Base-by-base conservation (phyloP, 768 basidiomycete genomes). In the button mushroom (Agaricus bisporus) region DNA sequence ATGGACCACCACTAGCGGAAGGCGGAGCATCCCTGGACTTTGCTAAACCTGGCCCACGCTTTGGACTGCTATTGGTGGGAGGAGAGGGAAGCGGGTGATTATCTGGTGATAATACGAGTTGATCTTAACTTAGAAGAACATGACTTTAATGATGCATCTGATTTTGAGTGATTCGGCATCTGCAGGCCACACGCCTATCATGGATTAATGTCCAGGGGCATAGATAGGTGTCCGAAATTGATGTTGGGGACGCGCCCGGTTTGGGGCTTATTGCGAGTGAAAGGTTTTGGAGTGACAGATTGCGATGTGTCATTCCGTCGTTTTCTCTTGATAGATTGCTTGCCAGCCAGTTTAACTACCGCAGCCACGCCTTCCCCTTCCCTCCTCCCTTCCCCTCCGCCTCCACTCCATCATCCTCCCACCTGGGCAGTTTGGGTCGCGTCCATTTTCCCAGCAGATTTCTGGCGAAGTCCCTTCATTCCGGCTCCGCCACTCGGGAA, bases 11-110 rank as follows among this genome's bases (percentile, higher is more conserved):
- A 53, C 60, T 67, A 14, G 59, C 70, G 55, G 72, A 77, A 22
- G 80, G 81, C 61, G 76, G 81, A 48, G 68, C 82, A 36, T 78
- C 81, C 26, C 63, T 89, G 41, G 79, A 85, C 37, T 65, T 87
- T 29, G 85, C 82, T 18, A 88, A 86, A 58, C 81, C 88, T 15
- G 82, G 83, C 38, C 75, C 86, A 41, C 76, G 90, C 54, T 89
- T 92, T 68, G 87, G 87, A 14, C 70, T 91, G 62, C 68, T 92
- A 43, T 73, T 90, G 53, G 74, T 88, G 54, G 84, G 80, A 49
- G 75, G 70, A 59, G 65, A 56, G 63, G 66, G 55, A 22, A 44
- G 6, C 49, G 42, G 48, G 47, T 51, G 49, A 29, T 35, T 17
- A 14, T 28, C 49, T 38, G 48, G 47, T 51, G 49, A 29, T 35